Conservation (phyloP, 2,329 filamentous ascomycete genomes). For the Aulographum hederae region DNA sequence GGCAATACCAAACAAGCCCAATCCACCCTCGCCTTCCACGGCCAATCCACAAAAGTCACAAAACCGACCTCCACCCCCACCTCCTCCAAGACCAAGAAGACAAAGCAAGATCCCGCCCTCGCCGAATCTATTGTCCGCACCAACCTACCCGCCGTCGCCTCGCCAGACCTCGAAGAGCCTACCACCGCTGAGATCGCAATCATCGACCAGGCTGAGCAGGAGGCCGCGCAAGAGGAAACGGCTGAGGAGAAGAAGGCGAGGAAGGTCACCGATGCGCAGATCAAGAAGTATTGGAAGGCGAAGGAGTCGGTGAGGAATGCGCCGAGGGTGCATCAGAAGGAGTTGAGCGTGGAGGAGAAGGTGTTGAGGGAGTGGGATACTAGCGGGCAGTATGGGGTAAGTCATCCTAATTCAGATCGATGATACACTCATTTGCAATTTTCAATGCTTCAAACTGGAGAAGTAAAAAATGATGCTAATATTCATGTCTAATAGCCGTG, state of each 20-base stretch:
- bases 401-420: slow-evolving; percentile 24
- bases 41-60: slow-evolving; percentile 35
- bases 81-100: slow-evolving; percentile 14
- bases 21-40: slow-evolving; percentile 44
- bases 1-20: slow-evolving; percentile 28
- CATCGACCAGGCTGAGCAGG: slow-evolving; percentile 30
- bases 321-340: slow-evolving; percentile 60
- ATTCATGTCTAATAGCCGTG: slow-evolving; percentile 44
- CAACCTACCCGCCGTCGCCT: no score
- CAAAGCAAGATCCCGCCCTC: slow-evolving; percentile 20
- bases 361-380: slow-evolving; percentile 85
- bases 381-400: slow-evolving; percentile 76
- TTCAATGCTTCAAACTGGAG: slow-evolving; percentile 1
- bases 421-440: no score
- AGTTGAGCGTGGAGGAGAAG: slow-evolving; percentile 58
- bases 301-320: slow-evolving; percentile 53
- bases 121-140: slow-evolving; percentile 12
- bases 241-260: slow-evolving; percentile 38
- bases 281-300: slow-evolving; percentile 58
- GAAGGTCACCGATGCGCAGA: slow-evolving; percentile 46
- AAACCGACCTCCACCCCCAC: slow-evolving; percentile 28
- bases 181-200: slow-evolving; percentile 10
- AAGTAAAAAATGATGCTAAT: background rate
- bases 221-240: slow-evolving; percentile 14
- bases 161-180: no score